A percentile compares a stretch with the other conserved stretches of the same genome.
These are phyloP conservation scores for Lecanicillium sp. DNA, from an alignment of 2,329 filamentous ascomycete genomes.

Conservation along the genomic window DNA sequence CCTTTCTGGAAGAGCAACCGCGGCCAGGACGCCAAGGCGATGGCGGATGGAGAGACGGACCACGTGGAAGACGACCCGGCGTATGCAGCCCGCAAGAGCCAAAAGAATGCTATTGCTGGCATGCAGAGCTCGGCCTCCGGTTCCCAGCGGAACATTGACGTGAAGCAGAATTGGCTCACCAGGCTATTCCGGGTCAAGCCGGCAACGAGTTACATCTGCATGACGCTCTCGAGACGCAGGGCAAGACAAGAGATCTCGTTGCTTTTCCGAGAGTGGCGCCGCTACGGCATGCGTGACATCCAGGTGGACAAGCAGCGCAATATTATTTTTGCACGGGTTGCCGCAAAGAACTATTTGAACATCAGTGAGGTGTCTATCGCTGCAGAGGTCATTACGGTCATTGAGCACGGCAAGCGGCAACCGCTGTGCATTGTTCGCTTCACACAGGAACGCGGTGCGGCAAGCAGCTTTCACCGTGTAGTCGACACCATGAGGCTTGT, in stretches of 20 bases:
- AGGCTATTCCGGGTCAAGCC: slow-evolving; percentile 87
- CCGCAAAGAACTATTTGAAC: slow-evolving; percentile 66
- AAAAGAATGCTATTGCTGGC: slow-evolving; percentile 17
- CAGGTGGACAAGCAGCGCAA: slow-evolving; percentile 72
- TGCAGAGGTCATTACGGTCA: slow-evolving; percentile 78
- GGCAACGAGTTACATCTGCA: slow-evolving; percentile 65
- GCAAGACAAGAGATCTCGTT: slow-evolving; percentile 70
- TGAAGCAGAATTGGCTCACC: slow-evolving; percentile 79
- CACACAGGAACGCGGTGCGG: slow-evolving; percentile 85
- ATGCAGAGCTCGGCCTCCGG: slow-evolving; percentile 28
- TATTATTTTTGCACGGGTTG: slow-evolving; percentile 71
- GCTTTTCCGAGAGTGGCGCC: slow-evolving; percentile 71
- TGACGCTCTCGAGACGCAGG: slow-evolving; percentile 59
- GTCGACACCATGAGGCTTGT: slow-evolving; percentile 67
- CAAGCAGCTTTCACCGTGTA: slow-evolving; percentile 79
- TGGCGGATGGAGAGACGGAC: slow-evolving; percentile 1
- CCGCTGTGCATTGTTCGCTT: slow-evolving; percentile 77
- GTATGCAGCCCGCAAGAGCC: background rate
- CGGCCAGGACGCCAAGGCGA: slow-evolving; percentile 22
- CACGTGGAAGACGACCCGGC: background rate
- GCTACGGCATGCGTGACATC: slow-evolving; percentile 74
- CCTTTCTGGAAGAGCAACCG: slow-evolving; percentile 48
- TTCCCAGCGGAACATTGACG: slow-evolving; percentile 48
- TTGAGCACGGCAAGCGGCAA: slow-evolving; percentile 72
- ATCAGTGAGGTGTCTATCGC: slow-evolving; percentile 86